Conservation (phyloP, 148 eudicot genomes). For the Vaccinium corymbosum region DNA sequence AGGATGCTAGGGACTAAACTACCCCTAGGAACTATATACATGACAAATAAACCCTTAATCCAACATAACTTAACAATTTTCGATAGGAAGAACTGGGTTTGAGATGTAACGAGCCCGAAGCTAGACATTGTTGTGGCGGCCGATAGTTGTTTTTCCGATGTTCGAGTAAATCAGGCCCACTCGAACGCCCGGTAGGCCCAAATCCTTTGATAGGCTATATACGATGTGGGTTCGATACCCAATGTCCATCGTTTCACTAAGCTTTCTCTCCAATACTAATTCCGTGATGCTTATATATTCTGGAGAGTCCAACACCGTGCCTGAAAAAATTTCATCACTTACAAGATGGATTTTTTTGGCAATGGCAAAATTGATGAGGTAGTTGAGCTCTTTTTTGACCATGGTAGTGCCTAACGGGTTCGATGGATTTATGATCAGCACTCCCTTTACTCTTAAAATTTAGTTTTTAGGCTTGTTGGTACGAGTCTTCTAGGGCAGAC, state of each 20-base stretch:
- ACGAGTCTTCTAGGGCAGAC: conserved; percentile 49
- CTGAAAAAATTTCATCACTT: conserved; percentile 61
- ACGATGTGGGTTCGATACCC: conserved; percentile 48
- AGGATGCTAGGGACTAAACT: too few relatives aligned
- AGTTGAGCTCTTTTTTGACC: conserved; percentile 39
- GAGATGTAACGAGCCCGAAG: conserved; percentile 57
- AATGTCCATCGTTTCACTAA: conserved; percentile 9
- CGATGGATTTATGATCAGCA: conserved; percentile 59
- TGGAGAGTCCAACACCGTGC: conserved; percentile 44
- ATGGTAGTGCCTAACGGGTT: conserved; percentile 55
- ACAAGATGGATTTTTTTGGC: conserved; percentile 44
- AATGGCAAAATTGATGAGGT: conserved; percentile 35
- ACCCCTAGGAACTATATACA: too few relatives aligned
- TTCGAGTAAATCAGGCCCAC: conserved; percentile 51
- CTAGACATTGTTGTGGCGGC: conserved; percentile 75
- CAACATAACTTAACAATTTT: too few relatives aligned
- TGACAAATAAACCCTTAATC: too few relatives aligned
- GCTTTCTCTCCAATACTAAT: conserved; percentile 18
- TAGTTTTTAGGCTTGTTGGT: conserved; percentile 31
- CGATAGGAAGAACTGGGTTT: conserved; percentile 55
- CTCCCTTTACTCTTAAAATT: conserved; percentile 46
- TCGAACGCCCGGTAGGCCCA: conserved; percentile 67
- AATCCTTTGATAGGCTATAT: conserved; percentile 55
- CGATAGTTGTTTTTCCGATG: conserved; percentile 29
- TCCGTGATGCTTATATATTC: conserved; percentile 43